These are phyloP conservation scores for Monosporozyma aerobia DNA, from an alignment of 805 yeast genomes.

Conservation along the genomic window DNA sequence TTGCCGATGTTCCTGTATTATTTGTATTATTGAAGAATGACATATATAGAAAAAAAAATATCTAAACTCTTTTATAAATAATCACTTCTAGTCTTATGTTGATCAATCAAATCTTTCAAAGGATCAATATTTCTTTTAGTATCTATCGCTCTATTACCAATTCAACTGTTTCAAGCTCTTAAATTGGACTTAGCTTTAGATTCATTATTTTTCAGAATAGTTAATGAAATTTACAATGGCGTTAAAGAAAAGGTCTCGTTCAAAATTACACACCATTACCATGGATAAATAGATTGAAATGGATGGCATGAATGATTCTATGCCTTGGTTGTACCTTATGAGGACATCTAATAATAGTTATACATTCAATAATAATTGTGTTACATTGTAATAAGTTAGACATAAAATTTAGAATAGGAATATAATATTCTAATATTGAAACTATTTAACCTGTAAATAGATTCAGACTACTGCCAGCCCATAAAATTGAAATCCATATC, in stretches of 20 bases:
- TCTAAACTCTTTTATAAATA: background rate
- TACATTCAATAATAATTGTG: background rate
- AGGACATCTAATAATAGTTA: background rate
- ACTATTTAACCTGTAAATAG: background rate
- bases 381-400: background rate
- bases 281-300: background rate
- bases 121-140: background rate
- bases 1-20: constrained; percentile 12
- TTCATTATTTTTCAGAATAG: background rate
- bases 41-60: background rate
- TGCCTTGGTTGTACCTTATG: background rate
- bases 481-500: constrained; percentile 21
- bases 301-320: background rate
- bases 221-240: background rate
- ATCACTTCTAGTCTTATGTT: background rate
- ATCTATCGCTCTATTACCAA: background rate
- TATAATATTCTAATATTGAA: background rate
- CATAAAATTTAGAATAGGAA: background rate
- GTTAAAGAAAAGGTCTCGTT: background rate
- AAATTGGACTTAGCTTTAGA: background rate
- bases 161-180: background rate
- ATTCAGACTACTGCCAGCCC: constrained; percentile 14
- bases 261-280: background rate
- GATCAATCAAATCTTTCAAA: background rate
- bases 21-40: background rate